Percentiles rank a stretch among this genome's conserved stretches.
Conservation (phyloP, 257 asterid species). For the Petrea volubilis region DNA sequence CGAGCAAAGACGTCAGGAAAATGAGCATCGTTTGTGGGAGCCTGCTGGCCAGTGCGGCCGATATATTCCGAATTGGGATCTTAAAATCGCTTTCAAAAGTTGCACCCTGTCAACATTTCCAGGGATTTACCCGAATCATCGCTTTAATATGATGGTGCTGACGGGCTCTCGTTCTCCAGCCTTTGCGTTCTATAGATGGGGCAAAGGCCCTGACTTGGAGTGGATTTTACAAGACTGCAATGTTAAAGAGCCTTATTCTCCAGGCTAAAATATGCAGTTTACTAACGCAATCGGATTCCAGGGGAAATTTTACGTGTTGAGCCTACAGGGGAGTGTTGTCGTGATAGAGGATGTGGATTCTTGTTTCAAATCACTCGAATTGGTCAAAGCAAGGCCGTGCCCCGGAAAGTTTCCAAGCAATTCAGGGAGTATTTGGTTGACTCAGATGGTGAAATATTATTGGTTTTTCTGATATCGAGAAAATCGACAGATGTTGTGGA, state of each 20-base stretch:
- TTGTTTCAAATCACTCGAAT: conserved; percentile 20
- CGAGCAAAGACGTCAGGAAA: background rate
- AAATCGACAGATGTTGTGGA: conserved; percentile 18
- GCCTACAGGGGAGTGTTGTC: conserved; percentile 24
- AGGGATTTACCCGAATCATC: too few relatives aligned
- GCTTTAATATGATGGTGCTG: background rate
- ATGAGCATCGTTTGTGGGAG: background rate
- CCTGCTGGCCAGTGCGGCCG: background rate
- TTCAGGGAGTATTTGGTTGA: too few relatives aligned
- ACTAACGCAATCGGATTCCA: conserved; percentile 22
- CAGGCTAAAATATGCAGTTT: conserved; percentile 26
- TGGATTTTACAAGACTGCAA: background rate
- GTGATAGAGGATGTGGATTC: conserved; percentile 28
- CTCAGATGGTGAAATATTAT: too few relatives aligned
- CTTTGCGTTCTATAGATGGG: background rate
- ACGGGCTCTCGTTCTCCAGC: conserved; percentile 9
- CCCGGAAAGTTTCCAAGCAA: conserved; percentile 21
- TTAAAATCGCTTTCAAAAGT: conserved; percentile 3
- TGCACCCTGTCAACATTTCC: conserved; percentile 4
- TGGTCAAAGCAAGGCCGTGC: conserved; percentile 30
- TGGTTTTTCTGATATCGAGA: conserved; percentile 25
- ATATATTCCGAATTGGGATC: background rate
- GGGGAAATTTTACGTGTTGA: conserved; percentile 35
- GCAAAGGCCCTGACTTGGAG: background rate
- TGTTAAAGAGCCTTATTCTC: conserved; percentile 27